Evolutionary conservation across 164 flowering plant species (phyloP), one percentile per base, ranked within the genome.

Genomic region (Chimonanthus praecox): DNA sequence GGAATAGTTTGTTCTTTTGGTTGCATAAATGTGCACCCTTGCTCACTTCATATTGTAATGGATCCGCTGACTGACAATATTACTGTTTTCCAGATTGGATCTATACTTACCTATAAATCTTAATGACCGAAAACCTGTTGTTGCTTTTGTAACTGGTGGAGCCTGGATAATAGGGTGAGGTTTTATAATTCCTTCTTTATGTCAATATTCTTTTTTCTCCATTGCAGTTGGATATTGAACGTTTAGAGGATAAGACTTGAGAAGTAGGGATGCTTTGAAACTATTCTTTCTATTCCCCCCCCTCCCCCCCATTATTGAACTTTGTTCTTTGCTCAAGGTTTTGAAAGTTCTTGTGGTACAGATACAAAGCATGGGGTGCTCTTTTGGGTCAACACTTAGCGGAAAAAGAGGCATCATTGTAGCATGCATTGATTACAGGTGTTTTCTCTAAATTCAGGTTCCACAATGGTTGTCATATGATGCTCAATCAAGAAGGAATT

Each of bases 131-230:
- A 92, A 89, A 84, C 98, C 98, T 77, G 99, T 95, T 74, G 96
- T 95, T 73, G 93, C 88, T 73, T 95, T 95, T 84, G 86, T 95
- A 50, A 95, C 98, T 75, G 98, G 99, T 77, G 98, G 99, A 78
- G 98, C 99, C 10, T 95, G 98, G 98, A 93, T 95, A 61, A 93
- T 95, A 77, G 99, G 99, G 99, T 95, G 74, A 83, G 90, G 71
- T 50, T 66, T 75, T 73, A 47, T 43, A 3, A 60, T 76, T 21
- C n/a, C 49, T 33, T 1, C 33, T 33, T 33, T 33, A 33, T 33
- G 2, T 33, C 33, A 33, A 33, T 33, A 33, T 33, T 33, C 3
- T 54, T 54, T 54, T 54, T 54, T 54, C 15, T 10, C 16, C 11
- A 54, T 54, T 54, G 60, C 60, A 54, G 16, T 13, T 10, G 60